Conservation (phyloP, 1,284 basidiomycete genomes). For the Grifola frondosa region DNA sequence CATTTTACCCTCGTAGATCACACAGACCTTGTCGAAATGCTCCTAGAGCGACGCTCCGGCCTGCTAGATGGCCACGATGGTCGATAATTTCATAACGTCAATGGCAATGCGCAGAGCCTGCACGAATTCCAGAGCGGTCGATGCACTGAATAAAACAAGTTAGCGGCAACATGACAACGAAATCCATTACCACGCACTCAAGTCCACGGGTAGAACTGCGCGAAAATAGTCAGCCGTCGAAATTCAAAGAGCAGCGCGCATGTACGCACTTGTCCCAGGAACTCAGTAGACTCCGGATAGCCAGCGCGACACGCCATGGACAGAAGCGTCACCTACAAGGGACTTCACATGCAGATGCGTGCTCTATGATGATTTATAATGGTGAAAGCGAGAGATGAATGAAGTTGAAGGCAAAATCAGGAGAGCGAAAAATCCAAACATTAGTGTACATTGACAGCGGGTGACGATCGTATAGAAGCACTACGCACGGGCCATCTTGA, state of each 20-base stretch:
- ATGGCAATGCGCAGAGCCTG: conserved; percentile 55
- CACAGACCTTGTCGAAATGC: conserved; percentile 63
- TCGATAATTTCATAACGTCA: conserved; percentile 49
- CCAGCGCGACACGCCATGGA: conserved; percentile 74
- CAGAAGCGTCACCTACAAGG: conserved; percentile 70
- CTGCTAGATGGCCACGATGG: conserved; percentile 64
- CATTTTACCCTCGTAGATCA: conserved; percentile 64
- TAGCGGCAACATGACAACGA: background rate
- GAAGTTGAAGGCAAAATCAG: too few species aligned
- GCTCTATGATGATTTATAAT: too few species aligned
- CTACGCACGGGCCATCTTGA: too few species aligned
- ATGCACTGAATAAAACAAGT: conserved; percentile 40
- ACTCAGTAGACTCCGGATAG: conserved; percentile 55
- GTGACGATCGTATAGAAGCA: too few species aligned
- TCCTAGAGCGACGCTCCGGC: conserved; percentile 49
- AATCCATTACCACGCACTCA: conserved; percentile 21
- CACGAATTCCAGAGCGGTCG: conserved; percentile 60
- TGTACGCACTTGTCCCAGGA: conserved; percentile 85
- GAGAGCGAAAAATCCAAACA: too few species aligned
- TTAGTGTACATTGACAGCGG: too few species aligned
- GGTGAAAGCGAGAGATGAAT: too few species aligned
- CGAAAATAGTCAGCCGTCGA: too few species aligned
- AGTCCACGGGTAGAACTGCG: conserved; percentile 55
- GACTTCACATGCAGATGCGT: conserved; percentile 63
- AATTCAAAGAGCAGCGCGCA: too few species aligned